These are phyloP conservation scores for Phytophthora melonis DNA, from an alignment of 352 stramenopile species.

Conservation along the genomic window DNA sequence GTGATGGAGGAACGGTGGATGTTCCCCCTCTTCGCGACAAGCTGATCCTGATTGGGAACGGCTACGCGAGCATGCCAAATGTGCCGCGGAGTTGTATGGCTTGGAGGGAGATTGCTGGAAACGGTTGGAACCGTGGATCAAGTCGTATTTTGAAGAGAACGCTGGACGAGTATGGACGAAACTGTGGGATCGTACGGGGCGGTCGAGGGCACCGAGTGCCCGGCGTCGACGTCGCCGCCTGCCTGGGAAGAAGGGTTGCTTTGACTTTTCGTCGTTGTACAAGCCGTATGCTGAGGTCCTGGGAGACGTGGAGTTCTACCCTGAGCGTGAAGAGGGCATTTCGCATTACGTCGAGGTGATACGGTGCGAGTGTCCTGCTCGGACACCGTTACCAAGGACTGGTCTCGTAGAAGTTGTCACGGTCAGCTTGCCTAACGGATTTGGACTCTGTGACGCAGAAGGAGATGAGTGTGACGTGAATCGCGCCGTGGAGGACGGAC, in stretches of 20 bases:
- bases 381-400: neutral
- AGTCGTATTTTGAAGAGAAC: neutral
- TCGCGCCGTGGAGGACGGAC: neutral
- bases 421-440: neutral
- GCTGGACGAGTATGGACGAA: neutral
- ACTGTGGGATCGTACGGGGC: neutral
- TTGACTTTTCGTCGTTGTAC: conserved; percentile 9
- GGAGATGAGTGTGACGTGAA: neutral
- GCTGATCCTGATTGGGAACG: neutral
- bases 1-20: neutral
- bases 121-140: neutral
- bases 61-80: neutral
- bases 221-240: neutral
- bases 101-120: neutral
- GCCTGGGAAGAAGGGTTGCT: neutral
- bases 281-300: neutral
- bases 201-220: neutral
- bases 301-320: too few species aligned
- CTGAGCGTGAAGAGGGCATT: too few species aligned
- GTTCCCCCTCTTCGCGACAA: conserved; percentile 2
- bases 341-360: too few species aligned
- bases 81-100: neutral
- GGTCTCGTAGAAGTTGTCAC: neutral
- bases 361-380: too few species aligned
- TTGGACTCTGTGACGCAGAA: neutral